Percentiles rank a stretch among this genome's conserved stretches.
Evolutionary conservation across 2,329 filamentous ascomycete species (phyloP).

Genomic region (Colletotrichum lentis): DNA sequence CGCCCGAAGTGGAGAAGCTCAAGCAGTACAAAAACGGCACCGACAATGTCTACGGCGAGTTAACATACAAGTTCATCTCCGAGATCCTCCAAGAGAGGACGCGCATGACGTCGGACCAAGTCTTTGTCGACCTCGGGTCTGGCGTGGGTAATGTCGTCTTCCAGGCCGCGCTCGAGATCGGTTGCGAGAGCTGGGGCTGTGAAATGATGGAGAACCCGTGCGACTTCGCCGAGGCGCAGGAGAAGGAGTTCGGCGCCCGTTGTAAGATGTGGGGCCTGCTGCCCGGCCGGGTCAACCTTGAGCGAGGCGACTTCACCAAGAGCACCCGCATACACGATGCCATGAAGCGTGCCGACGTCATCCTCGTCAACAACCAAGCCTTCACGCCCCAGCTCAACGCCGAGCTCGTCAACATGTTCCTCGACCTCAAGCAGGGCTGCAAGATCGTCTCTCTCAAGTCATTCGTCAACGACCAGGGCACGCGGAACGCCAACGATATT

Average conservation of each 20-base stretch:
- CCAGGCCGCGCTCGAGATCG: constrained; percentile 90
- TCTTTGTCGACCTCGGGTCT: constrained; percentile 94
- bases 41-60: constrained; percentile 94
- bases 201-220: constrained; percentile 95
- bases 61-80: constrained; percentile 84
- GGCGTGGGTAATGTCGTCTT: constrained; percentile 96
- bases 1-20: constrained; percentile 83
- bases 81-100: constrained; percentile 81
- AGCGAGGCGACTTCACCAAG: constrained; percentile 84
- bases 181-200: constrained; percentile 94
- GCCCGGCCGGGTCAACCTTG: constrained; percentile 79
- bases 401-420: constrained; percentile 83
- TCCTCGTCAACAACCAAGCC: constrained; percentile 97
- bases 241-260: constrained; percentile 82
- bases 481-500: constrained; percentile 80
- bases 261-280: constrained; percentile 89
- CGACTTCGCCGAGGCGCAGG: constrained; percentile 80
- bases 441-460: constrained; percentile 91
- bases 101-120: constrained; percentile 79
- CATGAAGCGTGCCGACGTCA: constrained; percentile 87
- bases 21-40: constrained; percentile 88
- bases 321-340: constrained; percentile 74
- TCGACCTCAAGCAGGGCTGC: constrained; percentile 90
- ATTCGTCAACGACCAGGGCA: constrained; percentile 84
- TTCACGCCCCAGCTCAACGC: constrained; percentile 90